Percentiles rank a stretch among this genome's conserved stretches.
Evolutionary conservation across 2,329 filamentous ascomycete species (phyloP).

Genomic region (Leptographium lundbergii): DNA sequence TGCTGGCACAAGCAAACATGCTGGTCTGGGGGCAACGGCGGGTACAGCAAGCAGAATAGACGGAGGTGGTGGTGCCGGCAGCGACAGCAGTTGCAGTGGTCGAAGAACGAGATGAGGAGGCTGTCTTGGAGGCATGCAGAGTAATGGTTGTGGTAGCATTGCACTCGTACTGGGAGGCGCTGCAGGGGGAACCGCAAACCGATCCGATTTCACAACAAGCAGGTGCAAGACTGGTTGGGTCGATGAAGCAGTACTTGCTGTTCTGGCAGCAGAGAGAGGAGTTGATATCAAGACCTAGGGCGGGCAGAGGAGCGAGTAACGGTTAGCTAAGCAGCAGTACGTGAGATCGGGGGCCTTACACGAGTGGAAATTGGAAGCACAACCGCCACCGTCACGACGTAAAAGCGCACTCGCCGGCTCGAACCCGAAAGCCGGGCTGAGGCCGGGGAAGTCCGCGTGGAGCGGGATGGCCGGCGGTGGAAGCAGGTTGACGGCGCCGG

Average conservation of each 20-base stretch:
- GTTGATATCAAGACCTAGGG: conserved; percentile 16
- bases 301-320: neutral
- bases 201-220: conserved; percentile 21
- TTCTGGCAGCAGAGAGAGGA: conserved; percentile 16
- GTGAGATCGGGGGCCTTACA: conserved; percentile 4
- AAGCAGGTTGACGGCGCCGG: neutral
- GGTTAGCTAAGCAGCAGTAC: neutral
- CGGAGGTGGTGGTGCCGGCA: conserved; percentile 16
- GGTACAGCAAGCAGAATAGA: conserved; percentile 23
- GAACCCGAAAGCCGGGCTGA: conserved; percentile 1
- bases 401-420: conserved; percentile 1
- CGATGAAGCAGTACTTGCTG: conserved; percentile 19
- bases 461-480: neutral
- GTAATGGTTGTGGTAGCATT: conserved; percentile 16
- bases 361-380: conserved; percentile 9
- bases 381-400: conserved; percentile 6
- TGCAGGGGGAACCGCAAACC: conserved; percentile 19
- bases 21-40: conserved; percentile 27
- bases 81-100: conserved; percentile 14
- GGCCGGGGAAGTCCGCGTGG: neutral
- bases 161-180: conserved; percentile 17
- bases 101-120: conserved; percentile 1
- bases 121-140: conserved; percentile 6
- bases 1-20: conserved; percentile 30
- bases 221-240: conserved; percentile 11